Percentiles rank a stretch among this genome's conserved stretches.
Evolutionary conservation across 495 filamentous ascomycete species (phyloP).

Genomic region (Pyrenopolyporus hunteri): DNA sequence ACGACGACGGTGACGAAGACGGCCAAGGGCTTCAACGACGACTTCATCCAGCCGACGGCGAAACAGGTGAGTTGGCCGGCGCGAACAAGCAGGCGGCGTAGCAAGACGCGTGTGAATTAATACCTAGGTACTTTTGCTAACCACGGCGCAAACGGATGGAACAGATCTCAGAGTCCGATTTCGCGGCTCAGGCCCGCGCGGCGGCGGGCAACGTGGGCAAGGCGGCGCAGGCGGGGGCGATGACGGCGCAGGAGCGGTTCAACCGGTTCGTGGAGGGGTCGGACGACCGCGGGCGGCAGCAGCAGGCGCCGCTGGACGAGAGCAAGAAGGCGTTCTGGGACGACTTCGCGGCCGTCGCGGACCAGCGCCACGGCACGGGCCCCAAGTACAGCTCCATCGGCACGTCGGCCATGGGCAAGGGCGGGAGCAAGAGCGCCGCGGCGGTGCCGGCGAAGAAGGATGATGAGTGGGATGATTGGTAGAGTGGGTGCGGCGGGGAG

Average conservation of each 20-base stretch:
- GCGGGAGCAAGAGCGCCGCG: slow-evolving; percentile 45
- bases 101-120: too few relatives aligned
- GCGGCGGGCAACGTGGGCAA: slow-evolving; percentile 72
- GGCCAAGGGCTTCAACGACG: slow-evolving; percentile 86
- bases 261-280: slow-evolving; percentile 77
- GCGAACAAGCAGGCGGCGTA: neutral
- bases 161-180: slow-evolving; percentile 83
- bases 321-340: slow-evolving; percentile 94
- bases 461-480: slow-evolving; percentile 72
- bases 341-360: slow-evolving; percentile 63
- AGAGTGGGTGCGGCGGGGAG: slow-evolving; percentile 16
- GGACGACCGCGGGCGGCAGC: slow-evolving; percentile 44
- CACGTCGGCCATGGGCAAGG: slow-evolving; percentile 72
- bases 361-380: slow-evolving; percentile 47
- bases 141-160: too few relatives aligned
- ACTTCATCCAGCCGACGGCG: slow-evolving; percentile 88
- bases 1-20: slow-evolving; percentile 81
- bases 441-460: slow-evolving; percentile 57
- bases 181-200: slow-evolving; percentile 78
- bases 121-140: too few relatives aligned
- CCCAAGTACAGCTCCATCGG: slow-evolving; percentile 63
- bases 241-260: slow-evolving; percentile 76
- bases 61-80: slow-evolving; percentile 79
- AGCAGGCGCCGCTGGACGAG: slow-evolving; percentile 53
- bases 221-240: slow-evolving; percentile 63